phyloP scores from a whole-genome alignment of 1,139 yeast species.

The Debaryomyces robertsiae region DNA sequence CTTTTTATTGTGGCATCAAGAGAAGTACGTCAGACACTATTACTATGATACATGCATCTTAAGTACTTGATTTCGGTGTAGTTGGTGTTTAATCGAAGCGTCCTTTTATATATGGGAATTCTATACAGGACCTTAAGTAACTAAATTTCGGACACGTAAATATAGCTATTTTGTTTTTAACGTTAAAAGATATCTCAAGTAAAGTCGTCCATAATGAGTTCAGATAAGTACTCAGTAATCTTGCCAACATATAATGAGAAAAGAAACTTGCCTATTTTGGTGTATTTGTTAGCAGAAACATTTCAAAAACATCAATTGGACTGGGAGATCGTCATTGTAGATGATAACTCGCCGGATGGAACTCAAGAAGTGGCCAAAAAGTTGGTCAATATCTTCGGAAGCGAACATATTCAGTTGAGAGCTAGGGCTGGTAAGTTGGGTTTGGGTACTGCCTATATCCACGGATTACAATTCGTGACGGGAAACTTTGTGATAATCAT shows the following conservation, averaged over 20 bases:
- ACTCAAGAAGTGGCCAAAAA: slow-evolving; percentile 75
- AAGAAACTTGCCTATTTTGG: slow-evolving; percentile 68
- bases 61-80: not conserved
- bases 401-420: slow-evolving; percentile 63
- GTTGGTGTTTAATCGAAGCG: slow-evolving; percentile 3
- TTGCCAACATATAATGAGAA: slow-evolving; percentile 81
- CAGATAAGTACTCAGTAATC: slow-evolving; percentile 71
- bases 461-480: slow-evolving; percentile 70
- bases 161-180: not conserved
- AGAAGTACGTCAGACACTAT: no score
- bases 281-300: slow-evolving; percentile 72
- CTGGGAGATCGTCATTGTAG: slow-evolving; percentile 82
- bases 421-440: slow-evolving; percentile 83
- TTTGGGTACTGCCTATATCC: slow-evolving; percentile 80
- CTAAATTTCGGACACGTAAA: slow-evolving; percentile 7
- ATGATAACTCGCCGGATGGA: slow-evolving; percentile 83
- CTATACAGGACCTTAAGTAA: not conserved
- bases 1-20: no score
- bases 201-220: slow-evolving; percentile 13
- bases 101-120: no score
- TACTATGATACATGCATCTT: no score
- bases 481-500: slow-evolving; percentile 79
- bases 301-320: slow-evolving; percentile 59
- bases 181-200: not conserved
- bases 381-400: slow-evolving; percentile 63